A percentile compares a stretch with the other conserved stretches of the same genome.
Evolutionary conservation across 1,284 basidiomycete species (phyloP).

Genomic region (Cryptococcus jaspeensis): DNA sequence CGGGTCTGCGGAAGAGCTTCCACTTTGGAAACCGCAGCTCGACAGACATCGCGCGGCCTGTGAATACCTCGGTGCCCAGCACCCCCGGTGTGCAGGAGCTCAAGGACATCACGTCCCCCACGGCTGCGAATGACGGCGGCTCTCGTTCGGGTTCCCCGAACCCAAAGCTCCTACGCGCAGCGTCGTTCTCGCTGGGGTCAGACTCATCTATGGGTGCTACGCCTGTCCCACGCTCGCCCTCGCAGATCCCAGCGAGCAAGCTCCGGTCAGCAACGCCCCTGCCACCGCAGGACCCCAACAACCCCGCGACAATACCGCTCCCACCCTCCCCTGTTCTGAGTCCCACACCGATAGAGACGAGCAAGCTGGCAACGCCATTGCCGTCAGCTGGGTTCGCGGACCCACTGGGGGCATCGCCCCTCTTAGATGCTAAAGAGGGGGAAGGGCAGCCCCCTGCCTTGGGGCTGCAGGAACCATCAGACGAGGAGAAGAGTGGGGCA

Average conservation of each 20-base stretch:
- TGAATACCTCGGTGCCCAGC: not conserved
- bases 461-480: slow-evolving; percentile 14
- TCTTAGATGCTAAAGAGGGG: slow-evolving; percentile 7
- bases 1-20: slow-evolving; percentile 35
- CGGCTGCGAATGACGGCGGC: not conserved
- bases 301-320: slow-evolving; percentile 35
- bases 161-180: not conserved
- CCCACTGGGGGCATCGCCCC: slow-evolving; percentile 31
- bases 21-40: slow-evolving; percentile 20
- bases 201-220: slow-evolving; percentile 17
- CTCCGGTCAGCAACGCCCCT: slow-evolving; percentile 6
- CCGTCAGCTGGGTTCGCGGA: slow-evolving; percentile 14
- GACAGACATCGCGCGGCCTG: slow-evolving; percentile 8
- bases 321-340: slow-evolving; percentile 28
- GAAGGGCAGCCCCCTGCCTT: slow-evolving; percentile 8
- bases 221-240: slow-evolving; percentile 13
- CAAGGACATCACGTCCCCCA: slow-evolving; percentile 24
- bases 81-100: slow-evolving; percentile 17
- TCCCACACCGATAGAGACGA: not conserved
- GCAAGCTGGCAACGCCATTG: slow-evolving; percentile 6
- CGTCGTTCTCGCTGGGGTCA: slow-evolving; percentile 21
- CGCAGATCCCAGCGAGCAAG: slow-evolving; percentile 3
- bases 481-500: slow-evolving; percentile 5
- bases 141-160: too few species aligned
- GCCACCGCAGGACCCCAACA: slow-evolving; percentile 22